Evolutionary conservation across 140 eudicot species (phyloP).

Genomic region (Flaveria floridana): DNA sequence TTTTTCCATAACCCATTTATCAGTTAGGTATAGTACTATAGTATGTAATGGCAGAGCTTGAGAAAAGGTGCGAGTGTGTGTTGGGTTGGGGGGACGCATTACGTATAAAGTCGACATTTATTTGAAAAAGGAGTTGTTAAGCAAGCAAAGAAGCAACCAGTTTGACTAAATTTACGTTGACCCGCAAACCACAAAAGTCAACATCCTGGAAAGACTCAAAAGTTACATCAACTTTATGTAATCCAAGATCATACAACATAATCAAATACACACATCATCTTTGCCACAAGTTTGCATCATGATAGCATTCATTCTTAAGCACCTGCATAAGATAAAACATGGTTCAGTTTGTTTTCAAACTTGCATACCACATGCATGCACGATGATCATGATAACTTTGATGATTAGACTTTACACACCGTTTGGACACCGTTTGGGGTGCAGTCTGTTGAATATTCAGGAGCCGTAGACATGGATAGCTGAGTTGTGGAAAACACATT

Average conservation of each 20-base stretch:
- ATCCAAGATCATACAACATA: constrained; percentile 30
- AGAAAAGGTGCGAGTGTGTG: too few relatives aligned
- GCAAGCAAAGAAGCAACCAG: constrained; percentile 20
- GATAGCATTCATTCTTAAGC: constrained; percentile 15
- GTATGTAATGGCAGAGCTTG: too few relatives aligned
- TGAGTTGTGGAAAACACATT: constrained; percentile 65
- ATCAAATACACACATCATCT: constrained; percentile 37
- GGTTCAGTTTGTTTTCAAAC: constrained; percentile 4
- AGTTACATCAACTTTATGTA: constrained; percentile 21
- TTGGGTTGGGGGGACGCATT: too few relatives aligned
- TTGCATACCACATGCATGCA: not conserved
- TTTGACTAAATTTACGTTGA: constrained; percentile 25
- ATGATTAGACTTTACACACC: constrained; percentile 40
- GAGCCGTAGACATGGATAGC: constrained; percentile 64
- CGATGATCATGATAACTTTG: not conserved
- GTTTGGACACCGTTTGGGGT: constrained; percentile 53
- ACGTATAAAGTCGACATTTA: constrained; percentile 21
- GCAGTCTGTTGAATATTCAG: constrained; percentile 49
- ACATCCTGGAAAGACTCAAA: constrained; percentile 22
- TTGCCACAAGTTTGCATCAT: constrained; percentile 22
- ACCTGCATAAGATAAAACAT: constrained; percentile 30
- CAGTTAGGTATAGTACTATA: too few relatives aligned
- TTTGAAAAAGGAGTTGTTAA: constrained; percentile 26
- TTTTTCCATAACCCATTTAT: too few relatives aligned
- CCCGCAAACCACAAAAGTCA: constrained; percentile 27